Percentiles rank a stretch among this genome's conserved stretches.
Conservation (phyloP, 2,329 filamentous ascomycete genomes). For the Aureobasidium vineae region DNA sequence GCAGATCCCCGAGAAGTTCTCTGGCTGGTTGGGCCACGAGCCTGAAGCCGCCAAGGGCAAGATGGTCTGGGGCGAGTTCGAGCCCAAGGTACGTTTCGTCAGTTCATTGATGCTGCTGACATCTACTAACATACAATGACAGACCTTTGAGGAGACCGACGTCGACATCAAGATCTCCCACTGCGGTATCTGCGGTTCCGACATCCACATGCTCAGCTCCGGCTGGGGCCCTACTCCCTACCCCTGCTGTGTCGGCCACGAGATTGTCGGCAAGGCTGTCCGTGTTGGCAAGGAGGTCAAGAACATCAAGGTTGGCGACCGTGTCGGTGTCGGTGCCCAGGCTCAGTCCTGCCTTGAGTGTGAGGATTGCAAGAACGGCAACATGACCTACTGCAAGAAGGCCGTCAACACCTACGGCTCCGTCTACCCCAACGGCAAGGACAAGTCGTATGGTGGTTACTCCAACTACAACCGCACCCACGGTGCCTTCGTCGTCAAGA, state of each 20-base stretch:
- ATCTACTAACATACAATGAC: conserved; percentile 31
- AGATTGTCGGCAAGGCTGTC: conserved; percentile 34
- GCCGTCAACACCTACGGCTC: conserved; percentile 37
- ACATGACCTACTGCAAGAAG: conserved; percentile 36
- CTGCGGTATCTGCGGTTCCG: conserved; percentile 40
- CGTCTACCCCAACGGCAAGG: conserved; percentile 42
- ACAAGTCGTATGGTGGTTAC: conserved; percentile 64
- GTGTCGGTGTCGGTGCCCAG: conserved; percentile 52
- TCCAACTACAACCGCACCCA: conserved; percentile 54
- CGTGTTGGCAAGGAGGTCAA: conserved; percentile 33
- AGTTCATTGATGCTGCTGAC: background rate
- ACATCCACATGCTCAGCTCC: conserved; percentile 35
- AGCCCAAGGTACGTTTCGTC: conserved; percentile 40
- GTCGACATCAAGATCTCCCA: conserved; percentile 46
- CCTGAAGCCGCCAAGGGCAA: conserved; percentile 52
- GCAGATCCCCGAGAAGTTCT: conserved; percentile 48
- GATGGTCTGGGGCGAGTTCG: conserved; percentile 54
- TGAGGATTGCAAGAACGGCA: conserved; percentile 50
- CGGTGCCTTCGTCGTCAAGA: conserved; percentile 57
- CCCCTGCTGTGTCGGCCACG: conserved; percentile 35
- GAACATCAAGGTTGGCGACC: conserved; percentile 38
- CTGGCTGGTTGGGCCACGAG: conserved; percentile 58
- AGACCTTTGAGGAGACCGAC: conserved; percentile 44
- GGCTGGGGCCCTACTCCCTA: conserved; percentile 45
- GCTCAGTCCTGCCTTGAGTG: conserved; percentile 52